Conservation (phyloP, 441 rosid genomes). For the Sinapis alba region DNA sequence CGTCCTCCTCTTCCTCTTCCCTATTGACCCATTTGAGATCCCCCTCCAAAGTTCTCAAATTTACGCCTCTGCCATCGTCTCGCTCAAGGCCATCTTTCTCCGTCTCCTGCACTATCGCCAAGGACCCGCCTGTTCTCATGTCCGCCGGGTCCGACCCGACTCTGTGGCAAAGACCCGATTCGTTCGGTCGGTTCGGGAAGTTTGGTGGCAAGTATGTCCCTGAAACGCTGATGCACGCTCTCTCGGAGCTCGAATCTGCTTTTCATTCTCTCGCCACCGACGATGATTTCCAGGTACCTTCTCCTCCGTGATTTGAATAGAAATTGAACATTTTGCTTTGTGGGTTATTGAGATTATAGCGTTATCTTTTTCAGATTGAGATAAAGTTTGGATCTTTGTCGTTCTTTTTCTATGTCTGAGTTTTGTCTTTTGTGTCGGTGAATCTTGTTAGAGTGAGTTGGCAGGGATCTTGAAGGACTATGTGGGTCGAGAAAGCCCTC, state of each 20-base stretch:
- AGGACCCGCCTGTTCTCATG: conserved; percentile 44
- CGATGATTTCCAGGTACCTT: conserved; percentile 65
- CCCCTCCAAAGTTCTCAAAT: conserved; percentile 36
- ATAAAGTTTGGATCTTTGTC: not conserved
- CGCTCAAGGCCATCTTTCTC: conserved; percentile 22
- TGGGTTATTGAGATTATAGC: conserved; percentile 6
- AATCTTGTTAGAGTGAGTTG: conserved; percentile 57
- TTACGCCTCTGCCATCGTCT: conserved; percentile 21
- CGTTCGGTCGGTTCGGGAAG: conserved; percentile 81
- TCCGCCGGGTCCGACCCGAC: conserved; percentile 46
- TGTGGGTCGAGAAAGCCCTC: conserved; percentile 89
- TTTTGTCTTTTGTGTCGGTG: not conserved
- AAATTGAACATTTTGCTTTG: not conserved
- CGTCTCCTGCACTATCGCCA: conserved; percentile 51
- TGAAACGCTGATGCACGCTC: conserved; percentile 84
- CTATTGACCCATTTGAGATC: conserved; percentile 14
- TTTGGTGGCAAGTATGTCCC: conserved; percentile 93
- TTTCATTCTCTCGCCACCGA: conserved; percentile 61
- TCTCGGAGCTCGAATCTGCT: conserved; percentile 76
- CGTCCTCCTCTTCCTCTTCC: conserved; percentile 10
- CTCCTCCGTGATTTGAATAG: not conserved
- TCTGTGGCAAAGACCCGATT: conserved; percentile 65
- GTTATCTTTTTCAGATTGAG: too few species aligned
- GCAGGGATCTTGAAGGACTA: conserved; percentile 79
- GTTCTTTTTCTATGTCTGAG: too few species aligned